Base-by-base conservation (phyloP, 495 filamentous ascomycete species). In the Corynascus novoguineensis region DNA sequence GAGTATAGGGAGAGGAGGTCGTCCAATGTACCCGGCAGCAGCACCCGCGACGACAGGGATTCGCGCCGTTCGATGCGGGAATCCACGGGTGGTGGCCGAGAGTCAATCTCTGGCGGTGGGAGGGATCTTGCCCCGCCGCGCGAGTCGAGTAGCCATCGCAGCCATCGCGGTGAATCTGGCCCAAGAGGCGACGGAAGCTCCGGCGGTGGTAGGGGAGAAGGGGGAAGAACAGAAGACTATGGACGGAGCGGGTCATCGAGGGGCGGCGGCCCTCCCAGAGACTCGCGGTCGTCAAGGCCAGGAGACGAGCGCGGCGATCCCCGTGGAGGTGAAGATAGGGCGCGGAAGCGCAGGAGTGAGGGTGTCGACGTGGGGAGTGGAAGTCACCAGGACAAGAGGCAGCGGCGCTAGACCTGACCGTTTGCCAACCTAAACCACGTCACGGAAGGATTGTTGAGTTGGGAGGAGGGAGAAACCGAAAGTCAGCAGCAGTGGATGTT, bases 321-420 rank as follows among this genome's bases (percentile, higher is more conserved):
- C 15, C 49, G 47, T 1, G 44, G 65, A 22, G 60, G 65, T 12
- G 66, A 67, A 19, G 64, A 63, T 0, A 64, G 66, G 40, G 59
- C 57, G 4, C 63, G 68, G 59, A 71, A 71, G 61, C 60, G 67
- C 35, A 64, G 67, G 55, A 65, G 64, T 31, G 68, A 71, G 44
- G 67, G 67, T 7, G 56, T 52, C 4, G 42, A 44, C 49, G 45
- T 9, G 31, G 50, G 41, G 1, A 12, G 24, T 9, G 45, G 54
- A 32, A 50, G 59, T 35, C 66, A 71, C 47, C 61, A 58, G 40
- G 67, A 71, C 50, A 71, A 71, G 58, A 60, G 68, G 50, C 68
- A 60, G 54, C 62, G 68, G 38, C 62, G 60, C 9, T 58, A 53
- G 49, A 44, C 31, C 22, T 15, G 35, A 17, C 9, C 1, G 32